Evolutionary conservation across 306 rosid genomes (phyloP).

Genomic region (Delonix regia): DNA sequence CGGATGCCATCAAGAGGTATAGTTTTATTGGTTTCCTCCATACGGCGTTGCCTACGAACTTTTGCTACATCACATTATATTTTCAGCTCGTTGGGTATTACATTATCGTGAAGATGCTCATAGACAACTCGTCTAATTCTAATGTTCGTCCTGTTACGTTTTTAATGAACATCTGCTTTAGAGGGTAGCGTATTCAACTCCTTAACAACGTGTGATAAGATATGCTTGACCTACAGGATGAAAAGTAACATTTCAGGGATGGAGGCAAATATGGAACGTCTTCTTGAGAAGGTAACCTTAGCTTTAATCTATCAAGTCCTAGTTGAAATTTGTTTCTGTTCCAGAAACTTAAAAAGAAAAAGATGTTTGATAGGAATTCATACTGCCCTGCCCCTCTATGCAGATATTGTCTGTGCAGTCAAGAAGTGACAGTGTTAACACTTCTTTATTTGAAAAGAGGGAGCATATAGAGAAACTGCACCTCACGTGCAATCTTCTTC

Average conservation of each 20-base stretch:
- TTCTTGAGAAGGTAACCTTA: slow-evolving; percentile 74
- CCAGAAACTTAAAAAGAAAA: not conserved
- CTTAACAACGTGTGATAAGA: not conserved
- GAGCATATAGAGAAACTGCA: slow-evolving; percentile 90
- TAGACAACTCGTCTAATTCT: not conserved
- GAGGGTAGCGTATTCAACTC: not conserved
- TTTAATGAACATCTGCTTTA: not conserved
- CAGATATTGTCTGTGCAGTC: slow-evolving; percentile 95
- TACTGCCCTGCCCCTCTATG: slow-evolving; percentile 23
- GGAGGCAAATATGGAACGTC: slow-evolving; percentile 92
- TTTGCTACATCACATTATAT: not conserved
- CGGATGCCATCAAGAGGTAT: slow-evolving; percentile 87
- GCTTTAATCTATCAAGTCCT: not conserved
- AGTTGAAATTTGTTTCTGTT: not conserved
- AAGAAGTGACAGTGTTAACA: slow-evolving; percentile 83
- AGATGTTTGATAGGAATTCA: slow-evolving; percentile 17
- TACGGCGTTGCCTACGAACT: not conserved
- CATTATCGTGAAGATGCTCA: not conserved
- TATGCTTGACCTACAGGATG: slow-evolving; percentile 63
- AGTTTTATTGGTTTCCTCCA: not conserved
- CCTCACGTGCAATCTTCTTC: slow-evolving; percentile 84
- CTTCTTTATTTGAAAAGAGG: slow-evolving; percentile 82
- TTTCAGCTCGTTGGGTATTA: not conserved
- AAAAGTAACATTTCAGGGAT: slow-evolving; percentile 90
- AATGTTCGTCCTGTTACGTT: not conserved